Conservation (phyloP, 768 basidiomycete genomes). For the Trametes cinnabarina region DNA sequence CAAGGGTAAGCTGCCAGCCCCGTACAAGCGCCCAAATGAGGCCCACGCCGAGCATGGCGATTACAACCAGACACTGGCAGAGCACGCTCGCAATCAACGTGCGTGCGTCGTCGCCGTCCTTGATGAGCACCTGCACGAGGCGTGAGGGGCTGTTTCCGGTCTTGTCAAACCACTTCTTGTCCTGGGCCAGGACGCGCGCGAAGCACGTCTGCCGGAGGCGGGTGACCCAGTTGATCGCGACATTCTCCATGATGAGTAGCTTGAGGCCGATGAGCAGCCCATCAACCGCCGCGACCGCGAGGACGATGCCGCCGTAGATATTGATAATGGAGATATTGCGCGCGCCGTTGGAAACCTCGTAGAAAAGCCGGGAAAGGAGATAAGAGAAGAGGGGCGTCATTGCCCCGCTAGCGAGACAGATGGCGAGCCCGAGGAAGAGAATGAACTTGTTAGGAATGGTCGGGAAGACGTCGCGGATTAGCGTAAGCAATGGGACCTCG, state of each 20-base stretch:
- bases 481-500: slow-evolving; percentile 41
- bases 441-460: slow-evolving; percentile 73
- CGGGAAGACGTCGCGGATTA: slow-evolving; percentile 59
- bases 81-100: slow-evolving; percentile 71
- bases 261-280: slow-evolving; percentile 74
- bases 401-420: slow-evolving; percentile 73
- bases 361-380: slow-evolving; percentile 79
- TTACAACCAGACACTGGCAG: slow-evolving; percentile 69
- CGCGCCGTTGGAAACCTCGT: slow-evolving; percentile 70
- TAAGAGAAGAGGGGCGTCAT: slow-evolving; percentile 92
- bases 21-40: slow-evolving; percentile 83
- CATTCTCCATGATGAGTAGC: slow-evolving; percentile 76
- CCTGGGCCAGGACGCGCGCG: slow-evolving; percentile 64
- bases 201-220: slow-evolving; percentile 57
- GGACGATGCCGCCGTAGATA: slow-evolving; percentile 66
- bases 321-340: slow-evolving; percentile 61
- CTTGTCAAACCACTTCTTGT: slow-evolving; percentile 85
- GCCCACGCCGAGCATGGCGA: slow-evolving; percentile 79
- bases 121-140: slow-evolving; percentile 75
- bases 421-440: slow-evolving; percentile 64
- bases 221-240: slow-evolving; percentile 74
- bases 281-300: slow-evolving; percentile 72
- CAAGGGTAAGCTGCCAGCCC: slow-evolving; percentile 92
- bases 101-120: slow-evolving; percentile 88
- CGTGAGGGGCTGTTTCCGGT: slow-evolving; percentile 54